Base-by-base conservation (phyloP, 2,329 filamentous ascomycete genomes). In the Aspergillus oerlinghausenensis region DNA sequence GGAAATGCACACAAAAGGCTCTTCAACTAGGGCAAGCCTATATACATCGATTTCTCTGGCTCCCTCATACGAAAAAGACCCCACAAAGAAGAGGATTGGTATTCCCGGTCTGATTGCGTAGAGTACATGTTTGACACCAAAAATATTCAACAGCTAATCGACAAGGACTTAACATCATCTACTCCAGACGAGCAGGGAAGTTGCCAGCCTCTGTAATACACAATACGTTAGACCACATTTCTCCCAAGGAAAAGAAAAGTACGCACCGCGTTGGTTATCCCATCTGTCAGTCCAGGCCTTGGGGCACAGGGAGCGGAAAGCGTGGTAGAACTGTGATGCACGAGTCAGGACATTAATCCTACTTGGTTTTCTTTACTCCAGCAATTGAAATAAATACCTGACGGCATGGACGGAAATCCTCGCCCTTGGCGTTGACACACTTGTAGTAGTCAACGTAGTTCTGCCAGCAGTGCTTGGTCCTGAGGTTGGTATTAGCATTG, bases 361-460 rank as follows among this genome's bases (percentile, higher is more conserved):
- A 23, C 8, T 3, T 40, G 28, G 19, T 8, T 11, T 19, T 49
- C 17, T n/a, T 45, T 11, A 28, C 11, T 9, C 19, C 26, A 6
- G n/a, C 35, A 14, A 4, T 17, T 3, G 23, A 29, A 6, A 38
- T 25, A 23, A n/a, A 50, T 87, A 96, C 92, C 88, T 97, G 92
- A 73, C 88, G 88, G 89, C 93, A 97, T 65, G 93, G 93, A 70
- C 90, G 88, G 79, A 97, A 97, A 75, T 97, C 92, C 84, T 97
- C 93, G 79, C 93, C 93, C 86, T 97, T 97, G 80, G 92, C 93
- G 75, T 88, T 83, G 79, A 97, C 92, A 84, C 94, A 99, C 86
- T 99, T 99, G 88, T 99, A 90, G 85, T 99, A 97, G 80, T 99
- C 94, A 82, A 99, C 94, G 82, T 99, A 99, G 86, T 99, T 99